phyloP scores from a whole-genome alignment of 2,329 filamentous ascomycete species.

The Ophiosphaerella herpotricha region DNA sequence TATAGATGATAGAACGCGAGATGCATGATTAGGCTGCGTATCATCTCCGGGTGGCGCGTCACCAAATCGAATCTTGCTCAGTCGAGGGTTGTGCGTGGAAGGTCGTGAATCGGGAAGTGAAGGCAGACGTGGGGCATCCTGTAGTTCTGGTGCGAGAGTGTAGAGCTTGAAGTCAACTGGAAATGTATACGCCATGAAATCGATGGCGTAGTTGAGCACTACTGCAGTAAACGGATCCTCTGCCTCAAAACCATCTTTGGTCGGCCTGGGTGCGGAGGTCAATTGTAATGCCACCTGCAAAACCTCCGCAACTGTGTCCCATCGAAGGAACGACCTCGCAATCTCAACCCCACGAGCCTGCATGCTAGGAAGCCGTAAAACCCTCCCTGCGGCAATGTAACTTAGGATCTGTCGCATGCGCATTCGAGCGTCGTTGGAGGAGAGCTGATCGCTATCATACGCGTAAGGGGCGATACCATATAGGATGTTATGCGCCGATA shows the following conservation, averaged over 20 bases:
- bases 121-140: constrained; percentile 56
- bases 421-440: constrained; percentile 35
- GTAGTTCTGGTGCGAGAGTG: constrained; percentile 51
- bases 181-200: constrained; percentile 65
- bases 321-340: constrained; percentile 62
- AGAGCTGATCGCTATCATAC: constrained; percentile 24
- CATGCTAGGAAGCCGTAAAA: constrained; percentile 62
- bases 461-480: constrained; percentile 37
- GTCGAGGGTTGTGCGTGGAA: constrained; percentile 55
- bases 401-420: constrained; percentile 54
- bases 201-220: constrained; percentile 61
- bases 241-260: constrained; percentile 17
- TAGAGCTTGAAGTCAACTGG: constrained; percentile 66
- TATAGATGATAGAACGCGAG: constrained; percentile 65
- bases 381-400: constrained; percentile 66
- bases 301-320: constrained; percentile 65
- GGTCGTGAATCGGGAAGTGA: constrained; percentile 40
- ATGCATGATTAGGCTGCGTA: constrained; percentile 44
- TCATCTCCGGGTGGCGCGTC: constrained; percentile 59
- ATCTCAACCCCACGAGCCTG: constrained; percentile 63
- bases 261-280: constrained; percentile 12
- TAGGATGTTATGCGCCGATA: constrained; percentile 31
- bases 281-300: constrained; percentile 63
- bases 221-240: constrained; percentile 61
- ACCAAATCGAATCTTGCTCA: constrained; percentile 73